These are phyloP conservation scores for Porogramme epimiltina DNA, from an alignment of 1,284 basidiomycete species.

Conservation along the genomic window DNA sequence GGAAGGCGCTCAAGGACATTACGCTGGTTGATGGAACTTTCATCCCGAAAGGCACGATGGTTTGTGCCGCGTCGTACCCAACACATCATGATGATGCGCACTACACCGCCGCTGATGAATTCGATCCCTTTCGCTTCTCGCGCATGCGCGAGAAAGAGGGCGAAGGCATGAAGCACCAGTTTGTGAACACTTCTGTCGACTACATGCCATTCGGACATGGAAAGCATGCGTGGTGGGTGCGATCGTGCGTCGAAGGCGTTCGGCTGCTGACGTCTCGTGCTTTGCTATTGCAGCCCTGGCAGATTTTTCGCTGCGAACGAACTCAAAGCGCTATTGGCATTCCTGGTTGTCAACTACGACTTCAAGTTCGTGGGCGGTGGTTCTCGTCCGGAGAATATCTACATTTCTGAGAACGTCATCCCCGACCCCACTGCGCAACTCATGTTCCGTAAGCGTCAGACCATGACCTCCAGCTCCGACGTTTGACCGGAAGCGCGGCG, in stretches of 20 bases:
- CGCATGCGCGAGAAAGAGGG: constrained; percentile 18
- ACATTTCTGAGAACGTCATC: constrained; percentile 4
- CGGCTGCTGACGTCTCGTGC: neutral
- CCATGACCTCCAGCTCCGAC: too few relatives aligned
- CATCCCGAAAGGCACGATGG: constrained; percentile 41
- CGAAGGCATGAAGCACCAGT: constrained; percentile 26
- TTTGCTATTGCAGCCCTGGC: constrained; percentile 21
- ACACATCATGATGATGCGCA: constrained; percentile 15
- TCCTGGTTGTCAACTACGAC: constrained; percentile 24
- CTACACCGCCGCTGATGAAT: constrained; percentile 10
- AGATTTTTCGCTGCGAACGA: constrained; percentile 25
- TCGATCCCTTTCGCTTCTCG: constrained; percentile 6
- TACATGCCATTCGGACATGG: constrained; percentile 30
- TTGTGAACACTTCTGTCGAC: constrained; percentile 24
- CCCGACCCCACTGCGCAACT: neutral
- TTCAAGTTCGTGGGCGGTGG: constrained; percentile 22
- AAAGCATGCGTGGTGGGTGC: constrained; percentile 4
- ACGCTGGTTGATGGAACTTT: constrained; percentile 44
- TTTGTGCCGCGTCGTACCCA: constrained; percentile 9
- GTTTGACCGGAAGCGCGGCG: too few relatives aligned
- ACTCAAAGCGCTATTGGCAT: constrained; percentile 25
- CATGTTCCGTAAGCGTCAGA: constrained; percentile 3
- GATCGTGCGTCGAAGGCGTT: constrained; percentile 23
- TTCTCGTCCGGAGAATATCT: constrained; percentile 13
- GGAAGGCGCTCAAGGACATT: constrained; percentile 38